Conservation (phyloP, 1,284 basidiomycete species). For the Irpex lacteus region DNA sequence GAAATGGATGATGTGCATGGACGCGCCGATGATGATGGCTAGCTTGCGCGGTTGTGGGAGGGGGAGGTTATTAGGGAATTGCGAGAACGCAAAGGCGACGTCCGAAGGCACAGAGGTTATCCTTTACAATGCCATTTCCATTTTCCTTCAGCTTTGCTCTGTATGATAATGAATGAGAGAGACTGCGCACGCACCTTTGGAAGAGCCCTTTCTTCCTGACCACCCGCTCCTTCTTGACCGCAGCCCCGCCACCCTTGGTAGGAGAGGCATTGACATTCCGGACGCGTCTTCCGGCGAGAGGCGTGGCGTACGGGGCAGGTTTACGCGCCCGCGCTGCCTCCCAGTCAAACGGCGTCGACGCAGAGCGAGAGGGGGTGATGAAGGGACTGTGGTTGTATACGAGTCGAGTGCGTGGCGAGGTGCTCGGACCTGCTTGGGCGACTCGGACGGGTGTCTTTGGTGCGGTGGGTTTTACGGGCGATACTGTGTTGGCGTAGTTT, state of each 20-base stretch:
- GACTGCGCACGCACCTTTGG: slow-evolving; percentile 46
- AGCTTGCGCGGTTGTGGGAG: slow-evolving; percentile 62
- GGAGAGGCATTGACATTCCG: slow-evolving; percentile 36
- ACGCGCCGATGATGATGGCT: slow-evolving; percentile 62
- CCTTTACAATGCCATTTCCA: slow-evolving; percentile 30
- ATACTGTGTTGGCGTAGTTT: slow-evolving; percentile 25
- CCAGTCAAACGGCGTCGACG: slow-evolving; percentile 78
- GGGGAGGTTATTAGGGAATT: slow-evolving; percentile 75
- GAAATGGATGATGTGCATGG: slow-evolving; percentile 65
- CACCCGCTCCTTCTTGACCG: slow-evolving; percentile 38
- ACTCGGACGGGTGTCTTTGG: slow-evolving; percentile 25
- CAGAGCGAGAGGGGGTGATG: slow-evolving; percentile 65
- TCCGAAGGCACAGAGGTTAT: slow-evolving; percentile 61
- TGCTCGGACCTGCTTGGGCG: slow-evolving; percentile 6
- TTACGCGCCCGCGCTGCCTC: slow-evolving; percentile 64
- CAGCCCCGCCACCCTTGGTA: slow-evolving; percentile 32
- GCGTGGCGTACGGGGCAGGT: slow-evolving; percentile 68
- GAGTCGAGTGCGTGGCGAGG: slow-evolving; percentile 27
- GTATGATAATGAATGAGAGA: background rate
- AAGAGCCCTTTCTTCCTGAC: slow-evolving; percentile 61
- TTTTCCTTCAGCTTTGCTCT: too few species aligned
- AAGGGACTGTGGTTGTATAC: slow-evolving; percentile 42
- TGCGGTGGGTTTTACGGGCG: slow-evolving; percentile 20
- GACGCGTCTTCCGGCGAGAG: slow-evolving; percentile 42
- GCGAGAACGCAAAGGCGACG: slow-evolving; percentile 68